These are phyloP conservation scores for Aspergillus incahuasiensis DNA, from an alignment of 495 filamentous ascomycete species.

Conservation along the genomic window DNA sequence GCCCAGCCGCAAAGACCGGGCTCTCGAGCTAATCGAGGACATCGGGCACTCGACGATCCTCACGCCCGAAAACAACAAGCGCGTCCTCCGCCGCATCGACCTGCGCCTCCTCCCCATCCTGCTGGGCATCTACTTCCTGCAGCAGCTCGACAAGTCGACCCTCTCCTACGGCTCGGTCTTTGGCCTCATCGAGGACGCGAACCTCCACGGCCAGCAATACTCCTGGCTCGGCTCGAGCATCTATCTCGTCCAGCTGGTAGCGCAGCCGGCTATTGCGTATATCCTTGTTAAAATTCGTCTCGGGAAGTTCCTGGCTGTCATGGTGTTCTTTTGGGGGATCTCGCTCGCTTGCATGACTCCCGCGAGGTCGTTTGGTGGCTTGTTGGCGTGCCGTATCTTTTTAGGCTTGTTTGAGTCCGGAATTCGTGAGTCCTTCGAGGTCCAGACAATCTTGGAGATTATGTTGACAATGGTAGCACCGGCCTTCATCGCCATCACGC, in stretches of 20 bases:
- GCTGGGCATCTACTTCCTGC: slow-evolving; percentile 42
- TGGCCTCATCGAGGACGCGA: slow-evolving; percentile 39
- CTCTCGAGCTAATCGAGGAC: slow-evolving; percentile 41
- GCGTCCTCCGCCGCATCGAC: slow-evolving; percentile 51
- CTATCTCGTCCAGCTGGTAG: slow-evolving; percentile 48
- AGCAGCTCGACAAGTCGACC: slow-evolving; percentile 56
- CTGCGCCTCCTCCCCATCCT: slow-evolving; percentile 48
- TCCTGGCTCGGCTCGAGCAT: slow-evolving; percentile 49
- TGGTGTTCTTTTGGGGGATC: slow-evolving; percentile 56
- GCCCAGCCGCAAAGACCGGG: slow-evolving; percentile 37
- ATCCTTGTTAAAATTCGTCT: slow-evolving; percentile 36
- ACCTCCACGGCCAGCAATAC: slow-evolving; percentile 47
- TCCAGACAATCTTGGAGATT: no score
- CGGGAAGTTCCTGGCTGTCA: slow-evolving; percentile 52
- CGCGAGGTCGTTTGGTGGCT: slow-evolving; percentile 48
- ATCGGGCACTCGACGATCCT: slow-evolving; percentile 37
- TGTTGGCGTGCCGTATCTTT: slow-evolving; percentile 55
- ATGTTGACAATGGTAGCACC: slow-evolving; percentile 39
- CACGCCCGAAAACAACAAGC: slow-evolving; percentile 50
- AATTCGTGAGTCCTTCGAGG: slow-evolving; percentile 40
- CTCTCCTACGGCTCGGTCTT: slow-evolving; percentile 52
- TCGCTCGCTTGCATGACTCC: slow-evolving; percentile 53
- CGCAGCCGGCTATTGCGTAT: slow-evolving; percentile 37
- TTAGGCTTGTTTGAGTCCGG: slow-evolving; percentile 59
- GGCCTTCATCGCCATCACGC: slow-evolving; percentile 54